Conservation (phyloP, 305 asterid genomes). For the Euphrasia arctica region DNA sequence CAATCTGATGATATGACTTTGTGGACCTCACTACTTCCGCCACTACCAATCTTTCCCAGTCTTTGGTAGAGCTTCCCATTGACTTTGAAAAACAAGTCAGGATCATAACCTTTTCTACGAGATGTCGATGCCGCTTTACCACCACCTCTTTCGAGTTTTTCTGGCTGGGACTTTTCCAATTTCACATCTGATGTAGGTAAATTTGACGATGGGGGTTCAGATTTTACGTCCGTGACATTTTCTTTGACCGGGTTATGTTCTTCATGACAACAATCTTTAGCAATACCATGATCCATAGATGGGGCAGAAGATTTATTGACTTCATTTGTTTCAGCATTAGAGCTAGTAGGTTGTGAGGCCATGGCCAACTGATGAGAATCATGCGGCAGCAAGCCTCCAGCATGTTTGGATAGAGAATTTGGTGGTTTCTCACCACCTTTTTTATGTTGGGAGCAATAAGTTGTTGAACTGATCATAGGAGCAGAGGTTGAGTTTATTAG, state of each 20-base stretch:
- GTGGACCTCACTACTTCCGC: conserved; percentile 98
- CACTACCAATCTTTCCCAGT: conserved; percentile 99
- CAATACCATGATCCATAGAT: conserved; percentile 31
- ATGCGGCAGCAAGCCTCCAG: too few relatives aligned
- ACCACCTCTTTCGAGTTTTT: conserved; percentile 56
- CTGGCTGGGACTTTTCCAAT: conserved; percentile 50
- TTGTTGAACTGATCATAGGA: conserved; percentile 72
- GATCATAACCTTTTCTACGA: conserved; percentile 78
- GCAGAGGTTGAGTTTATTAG: conserved; percentile 64
- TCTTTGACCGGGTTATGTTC: conserved; percentile 40
- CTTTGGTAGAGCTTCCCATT: conserved; percentile 94
- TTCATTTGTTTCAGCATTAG: conserved; percentile 37
- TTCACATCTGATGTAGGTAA: conserved; percentile 41
- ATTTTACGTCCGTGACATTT: conserved; percentile 36
- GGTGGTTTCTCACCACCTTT: conserved; percentile 33
- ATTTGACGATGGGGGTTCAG: conserved; percentile 41
- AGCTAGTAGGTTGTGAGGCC: conserved; percentile 37
- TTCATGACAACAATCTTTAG: conserved; percentile 34
- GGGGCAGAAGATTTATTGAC: conserved; percentile 30
- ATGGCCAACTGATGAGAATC: conserved; percentile 16
- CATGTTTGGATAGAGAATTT: conserved; percentile 35
- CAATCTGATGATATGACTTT: conserved; percentile 94
- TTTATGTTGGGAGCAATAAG: conserved; percentile 59
- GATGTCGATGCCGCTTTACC: conserved; percentile 63
- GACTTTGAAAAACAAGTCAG: conserved; percentile 90